Evolutionary conservation across 257 asterid species (phyloP).

Genomic region (Penstemon barbatus): DNA sequence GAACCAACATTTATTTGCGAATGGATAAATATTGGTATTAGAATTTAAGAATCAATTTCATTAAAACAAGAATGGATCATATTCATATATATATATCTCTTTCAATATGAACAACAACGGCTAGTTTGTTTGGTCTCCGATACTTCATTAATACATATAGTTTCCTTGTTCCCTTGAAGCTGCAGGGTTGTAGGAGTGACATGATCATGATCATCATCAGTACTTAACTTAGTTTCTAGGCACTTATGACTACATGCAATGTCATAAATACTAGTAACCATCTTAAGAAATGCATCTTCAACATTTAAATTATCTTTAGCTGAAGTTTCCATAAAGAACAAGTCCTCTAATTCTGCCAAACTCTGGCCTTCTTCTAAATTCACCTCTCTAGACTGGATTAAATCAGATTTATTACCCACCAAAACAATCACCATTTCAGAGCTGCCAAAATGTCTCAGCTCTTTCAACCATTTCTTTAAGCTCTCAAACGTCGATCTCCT

Average conservation of each 20-base stretch:
- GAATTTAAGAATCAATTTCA: no score
- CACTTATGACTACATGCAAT: constrained; percentile 48
- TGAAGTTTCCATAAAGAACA: constrained; percentile 78
- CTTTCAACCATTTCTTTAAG: constrained; percentile 65
- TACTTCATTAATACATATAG: constrained; percentile 62
- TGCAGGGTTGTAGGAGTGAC: constrained; percentile 16
- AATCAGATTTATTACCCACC: constrained; percentile 77
- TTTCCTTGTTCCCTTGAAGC: constrained; percentile 52
- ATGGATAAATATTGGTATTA: no score
- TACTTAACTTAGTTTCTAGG: constrained; percentile 46
- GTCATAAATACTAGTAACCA: constrained; percentile 68
- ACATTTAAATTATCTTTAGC: constrained; percentile 82
- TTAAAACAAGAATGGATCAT: neutral
- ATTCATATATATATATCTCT: neutral
- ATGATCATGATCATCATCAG: constrained; percentile 3
- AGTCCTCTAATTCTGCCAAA: constrained; percentile 63
- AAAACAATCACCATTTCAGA: constrained; percentile 79
- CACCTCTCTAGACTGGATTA: constrained; percentile 55
- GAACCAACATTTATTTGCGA: no score
- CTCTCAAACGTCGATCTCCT: constrained; percentile 65
- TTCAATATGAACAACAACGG: constrained; percentile 56
- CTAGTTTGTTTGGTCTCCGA: constrained; percentile 68
- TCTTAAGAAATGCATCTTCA: constrained; percentile 73
- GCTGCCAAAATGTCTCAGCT: constrained; percentile 61
- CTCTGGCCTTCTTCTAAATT: constrained; percentile 67